These are phyloP conservation scores for Volvox carteri DNA, from an alignment of 163 green algal species.

Conservation along the genomic window DNA sequence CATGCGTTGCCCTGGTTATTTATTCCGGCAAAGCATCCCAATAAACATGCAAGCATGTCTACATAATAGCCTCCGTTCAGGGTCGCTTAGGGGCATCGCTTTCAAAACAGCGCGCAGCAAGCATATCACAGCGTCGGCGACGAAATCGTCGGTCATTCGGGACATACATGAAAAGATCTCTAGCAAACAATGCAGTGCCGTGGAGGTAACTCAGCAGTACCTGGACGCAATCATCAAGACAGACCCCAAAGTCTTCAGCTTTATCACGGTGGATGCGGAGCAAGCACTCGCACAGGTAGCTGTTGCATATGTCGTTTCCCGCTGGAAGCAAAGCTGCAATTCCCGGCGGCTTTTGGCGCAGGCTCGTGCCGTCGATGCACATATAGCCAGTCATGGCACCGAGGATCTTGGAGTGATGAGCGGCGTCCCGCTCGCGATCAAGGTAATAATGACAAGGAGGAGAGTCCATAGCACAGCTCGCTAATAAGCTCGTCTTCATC, in stretches of 20 bases:
- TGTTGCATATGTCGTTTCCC: background rate
- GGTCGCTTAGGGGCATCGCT: slow-evolving; percentile 29
- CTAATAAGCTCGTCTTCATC: background rate
- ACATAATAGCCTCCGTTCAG: slow-evolving; percentile 20
- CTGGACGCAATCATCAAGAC: slow-evolving; percentile 69
- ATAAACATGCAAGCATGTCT: slow-evolving; percentile 43
- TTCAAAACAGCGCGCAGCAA: slow-evolving; percentile 47
- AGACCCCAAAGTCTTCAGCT: slow-evolving; percentile 76
- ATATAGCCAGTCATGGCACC: slow-evolving; percentile 59
- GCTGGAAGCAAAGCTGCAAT: background rate
- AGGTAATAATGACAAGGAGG: slow-evolving; percentile 67
- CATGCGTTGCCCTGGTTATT: no score
- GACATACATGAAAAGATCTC: slow-evolving; percentile 71
- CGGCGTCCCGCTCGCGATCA: slow-evolving; percentile 91
- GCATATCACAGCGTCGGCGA: background rate
- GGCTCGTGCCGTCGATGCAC: slow-evolving; percentile 79
- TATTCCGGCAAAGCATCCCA: background rate
- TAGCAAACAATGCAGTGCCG: slow-evolving; percentile 70
- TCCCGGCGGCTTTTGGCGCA: slow-evolving; percentile 47
- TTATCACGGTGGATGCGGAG: slow-evolving; percentile 79
- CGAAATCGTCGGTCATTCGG: slow-evolving; percentile 63
- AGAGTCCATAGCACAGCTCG: background rate
- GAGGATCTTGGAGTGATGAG: slow-evolving; percentile 76
- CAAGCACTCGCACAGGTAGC: slow-evolving; percentile 76
- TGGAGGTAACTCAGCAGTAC: slow-evolving; percentile 81